A percentile compares a stretch with the other conserved stretches of the same genome.
Evolutionary conservation across 768 basidiomycete genomes (phyloP).

Genomic region (Tricholoma hemisulphureum): DNA sequence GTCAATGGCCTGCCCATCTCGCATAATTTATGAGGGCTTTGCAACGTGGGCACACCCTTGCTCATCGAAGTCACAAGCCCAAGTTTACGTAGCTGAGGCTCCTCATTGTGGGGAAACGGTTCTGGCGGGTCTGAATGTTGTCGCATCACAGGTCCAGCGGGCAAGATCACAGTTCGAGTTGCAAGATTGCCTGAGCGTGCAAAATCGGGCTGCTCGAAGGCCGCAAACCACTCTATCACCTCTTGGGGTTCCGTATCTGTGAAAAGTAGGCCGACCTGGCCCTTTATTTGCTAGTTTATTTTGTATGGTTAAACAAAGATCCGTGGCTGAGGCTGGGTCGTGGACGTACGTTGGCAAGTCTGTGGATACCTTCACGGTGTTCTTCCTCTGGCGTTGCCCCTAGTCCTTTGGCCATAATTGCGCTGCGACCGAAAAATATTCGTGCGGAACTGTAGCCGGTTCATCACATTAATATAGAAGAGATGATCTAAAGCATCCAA

Average conservation of each 20-base stretch:
- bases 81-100: conserved; percentile 91
- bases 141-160: conserved; percentile 83
- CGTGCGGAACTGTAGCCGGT: conserved; percentile 65
- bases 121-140: conserved; percentile 77
- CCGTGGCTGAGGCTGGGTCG: neutral
- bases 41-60: conserved; percentile 83
- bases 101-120: conserved; percentile 95
- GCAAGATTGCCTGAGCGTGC: conserved; percentile 86
- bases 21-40: conserved; percentile 80
- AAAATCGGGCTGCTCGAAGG: conserved; percentile 88
- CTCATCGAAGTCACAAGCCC: conserved; percentile 84
- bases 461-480: conserved; percentile 1
- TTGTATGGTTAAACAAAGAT: conserved; percentile 3
- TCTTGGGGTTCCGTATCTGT: conserved; percentile 89
- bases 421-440: conserved; percentile 82
- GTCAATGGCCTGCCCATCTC: conserved; percentile 77
- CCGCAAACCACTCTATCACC: conserved; percentile 91
- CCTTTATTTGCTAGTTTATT: conserved; percentile 76
- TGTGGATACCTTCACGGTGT: conserved; percentile 71
- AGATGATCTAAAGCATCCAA: neutral
- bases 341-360: conserved; percentile 69
- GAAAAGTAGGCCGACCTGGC: conserved; percentile 91
- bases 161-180: conserved; percentile 68
- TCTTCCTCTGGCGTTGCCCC: conserved; percentile 87
- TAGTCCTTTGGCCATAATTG: conserved; percentile 95